These are phyloP conservation scores for Backusella mclennaniae DNA, from an alignment of 192 early-diverging fungal genomes.

Conservation along the genomic window DNA sequence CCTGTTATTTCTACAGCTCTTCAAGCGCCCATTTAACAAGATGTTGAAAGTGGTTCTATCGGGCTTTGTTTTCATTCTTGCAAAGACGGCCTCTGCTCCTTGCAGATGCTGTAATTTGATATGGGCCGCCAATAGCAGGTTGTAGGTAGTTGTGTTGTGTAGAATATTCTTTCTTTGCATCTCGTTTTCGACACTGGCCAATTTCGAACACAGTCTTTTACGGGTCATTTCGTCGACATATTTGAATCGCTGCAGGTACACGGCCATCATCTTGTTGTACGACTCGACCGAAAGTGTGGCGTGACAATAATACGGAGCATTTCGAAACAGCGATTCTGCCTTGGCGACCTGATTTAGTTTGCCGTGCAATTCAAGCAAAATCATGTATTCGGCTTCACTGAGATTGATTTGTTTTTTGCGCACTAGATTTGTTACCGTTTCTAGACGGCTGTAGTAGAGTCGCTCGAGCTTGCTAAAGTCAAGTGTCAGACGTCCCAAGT, in stretches of 20 bases:
- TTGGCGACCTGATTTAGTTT: not conserved
- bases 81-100: slow-evolving; percentile 8
- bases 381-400: not conserved
- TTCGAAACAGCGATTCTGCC: slow-evolving; percentile 18
- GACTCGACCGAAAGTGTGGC: not conserved
- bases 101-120: slow-evolving; percentile 10
- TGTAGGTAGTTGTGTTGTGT: slow-evolving; percentile 4
- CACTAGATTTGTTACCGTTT: not conserved
- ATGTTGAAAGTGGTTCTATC: slow-evolving; percentile 24
- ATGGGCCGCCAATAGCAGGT: slow-evolving; percentile 12
- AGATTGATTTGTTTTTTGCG: not conserved
- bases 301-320: slow-evolving; percentile 5
- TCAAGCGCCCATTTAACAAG: slow-evolving; percentile 7
- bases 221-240: not conserved
- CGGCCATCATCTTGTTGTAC: slow-evolving; percentile 12
- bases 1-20: not conserved
- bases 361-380: slow-evolving; percentile 15
- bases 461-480: not conserved
- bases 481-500: not conserved
- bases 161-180: not conserved
- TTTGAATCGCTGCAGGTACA: slow-evolving; percentile 11
- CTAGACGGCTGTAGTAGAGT: not conserved
- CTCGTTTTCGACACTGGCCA: not conserved
- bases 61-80: not conserved
- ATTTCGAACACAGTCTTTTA: not conserved